These are phyloP conservation scores for Rosa multiflora DNA, from an alignment of 306 rosid genomes.

Conservation along the genomic window DNA sequence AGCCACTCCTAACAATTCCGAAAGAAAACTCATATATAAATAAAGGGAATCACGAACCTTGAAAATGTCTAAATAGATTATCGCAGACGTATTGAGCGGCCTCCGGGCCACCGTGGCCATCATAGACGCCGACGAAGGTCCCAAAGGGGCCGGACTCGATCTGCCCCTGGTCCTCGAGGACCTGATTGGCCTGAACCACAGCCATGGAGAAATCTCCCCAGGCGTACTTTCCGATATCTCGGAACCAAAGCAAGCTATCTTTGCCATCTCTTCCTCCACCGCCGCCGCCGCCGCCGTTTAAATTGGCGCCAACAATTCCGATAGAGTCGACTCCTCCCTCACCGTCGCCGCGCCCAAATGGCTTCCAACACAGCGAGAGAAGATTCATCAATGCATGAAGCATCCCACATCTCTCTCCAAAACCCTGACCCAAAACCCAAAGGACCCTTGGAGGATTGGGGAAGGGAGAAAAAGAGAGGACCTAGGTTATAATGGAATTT, in stretches of 20 bases:
- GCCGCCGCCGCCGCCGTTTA: conserved; percentile 6
- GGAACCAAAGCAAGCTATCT: conserved; percentile 74
- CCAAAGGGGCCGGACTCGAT: conserved; percentile 84
- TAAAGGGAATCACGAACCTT: conserved; percentile 49
- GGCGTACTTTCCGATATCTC: conserved; percentile 58
- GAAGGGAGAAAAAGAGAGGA: conserved; percentile 7
- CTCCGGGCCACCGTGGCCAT: conserved; percentile 89
- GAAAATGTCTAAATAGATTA: conserved; percentile 63
- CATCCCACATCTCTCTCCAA: conserved; percentile 90
- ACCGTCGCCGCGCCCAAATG: conserved; percentile 51
- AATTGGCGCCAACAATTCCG: conserved; percentile 40
- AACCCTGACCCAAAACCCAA: conserved; percentile 54
- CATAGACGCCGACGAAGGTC: conserved; percentile 82
- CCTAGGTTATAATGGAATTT: conserved; percentile 21
- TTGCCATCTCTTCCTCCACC: conserved; percentile 45
- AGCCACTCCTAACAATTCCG: conserved; percentile 20
- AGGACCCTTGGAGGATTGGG: conserved; percentile 24
- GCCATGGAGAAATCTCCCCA: conserved; percentile 89
- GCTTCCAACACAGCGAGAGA: conserved; percentile 80
- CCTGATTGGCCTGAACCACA: conserved; percentile 83
- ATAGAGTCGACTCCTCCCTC: conserved; percentile 33
- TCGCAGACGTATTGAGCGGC: conserved; percentile 80
- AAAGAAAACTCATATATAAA: not conserved
- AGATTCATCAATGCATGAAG: conserved; percentile 85
- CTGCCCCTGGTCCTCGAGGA: conserved; percentile 88